These are phyloP conservation scores for Oldenlandia corymbosa DNA, from an alignment of 257 asterid genomes.

Conservation along the genomic window DNA sequence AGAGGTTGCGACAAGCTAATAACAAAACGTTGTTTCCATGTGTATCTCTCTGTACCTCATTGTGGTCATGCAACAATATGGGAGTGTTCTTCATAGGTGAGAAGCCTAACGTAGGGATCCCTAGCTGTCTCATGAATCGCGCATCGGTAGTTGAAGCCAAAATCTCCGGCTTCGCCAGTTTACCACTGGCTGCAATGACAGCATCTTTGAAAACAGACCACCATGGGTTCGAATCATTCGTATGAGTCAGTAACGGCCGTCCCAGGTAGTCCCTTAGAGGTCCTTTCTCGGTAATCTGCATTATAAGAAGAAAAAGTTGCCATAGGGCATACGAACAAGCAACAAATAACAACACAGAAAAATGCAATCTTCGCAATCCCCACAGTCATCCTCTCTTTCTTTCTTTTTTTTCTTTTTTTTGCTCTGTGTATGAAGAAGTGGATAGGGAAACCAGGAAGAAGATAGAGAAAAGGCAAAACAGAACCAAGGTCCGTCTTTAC, in stretches of 20 bases:
- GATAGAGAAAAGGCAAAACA: too few species aligned
- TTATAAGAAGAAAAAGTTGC: too few species aligned
- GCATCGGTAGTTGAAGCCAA: constrained; percentile 88
- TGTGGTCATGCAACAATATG: constrained; percentile 85
- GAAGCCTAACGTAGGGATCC: constrained; percentile 84
- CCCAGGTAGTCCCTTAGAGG: constrained; percentile 57
- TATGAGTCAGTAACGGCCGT: constrained; percentile 59
- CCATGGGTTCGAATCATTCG: constrained; percentile 84
- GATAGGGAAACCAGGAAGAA: too few species aligned
- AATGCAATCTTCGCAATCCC: too few species aligned
- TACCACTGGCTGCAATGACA: constrained; percentile 70
- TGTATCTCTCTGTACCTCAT: constrained; percentile 90
- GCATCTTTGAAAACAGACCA: constrained; percentile 76
- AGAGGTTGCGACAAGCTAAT: too few species aligned
- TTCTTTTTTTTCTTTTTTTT: too few species aligned
- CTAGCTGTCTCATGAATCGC: constrained; percentile 62
- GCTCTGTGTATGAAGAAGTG: too few species aligned
- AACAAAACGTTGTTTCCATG: too few species aligned
- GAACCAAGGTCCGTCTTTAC: too few species aligned
- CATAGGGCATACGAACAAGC: too few species aligned
- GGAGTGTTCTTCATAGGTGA: constrained; percentile 97
- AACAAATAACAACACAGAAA: too few species aligned
- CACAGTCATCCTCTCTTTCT: too few species aligned
- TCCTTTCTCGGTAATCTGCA: constrained; percentile 75
- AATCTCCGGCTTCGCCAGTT: constrained; percentile 82